Conservation (phyloP, 106 monocot species). For the Dendrobium officinale region DNA sequence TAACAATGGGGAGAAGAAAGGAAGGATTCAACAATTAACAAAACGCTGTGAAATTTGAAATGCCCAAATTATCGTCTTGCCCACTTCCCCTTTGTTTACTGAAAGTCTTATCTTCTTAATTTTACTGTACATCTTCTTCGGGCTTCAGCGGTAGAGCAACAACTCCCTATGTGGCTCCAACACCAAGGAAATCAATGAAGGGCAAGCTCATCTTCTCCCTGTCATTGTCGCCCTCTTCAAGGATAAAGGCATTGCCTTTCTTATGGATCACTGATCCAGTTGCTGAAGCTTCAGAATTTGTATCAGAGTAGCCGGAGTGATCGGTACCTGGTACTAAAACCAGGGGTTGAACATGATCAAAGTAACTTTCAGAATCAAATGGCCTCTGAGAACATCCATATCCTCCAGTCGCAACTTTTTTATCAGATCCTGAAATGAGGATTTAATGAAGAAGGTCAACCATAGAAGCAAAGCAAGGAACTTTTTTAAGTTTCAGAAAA, state of each 20-base stretch:
- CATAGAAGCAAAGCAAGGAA: not conserved
- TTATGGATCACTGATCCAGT: not conserved
- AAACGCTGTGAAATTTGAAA: no score
- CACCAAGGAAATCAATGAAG: conserved; percentile 15
- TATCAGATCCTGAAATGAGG: not conserved
- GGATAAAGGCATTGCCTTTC: conserved; percentile 3
- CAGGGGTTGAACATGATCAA: not conserved
- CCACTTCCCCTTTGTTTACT: not conserved
- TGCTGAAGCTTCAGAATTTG: not conserved
- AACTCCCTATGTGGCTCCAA: not conserved
- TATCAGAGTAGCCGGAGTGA: not conserved
- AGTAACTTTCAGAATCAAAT: not conserved
- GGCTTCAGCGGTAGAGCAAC: not conserved
- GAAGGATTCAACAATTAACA: not conserved
- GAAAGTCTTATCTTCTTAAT: not conserved
- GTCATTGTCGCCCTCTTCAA: conserved; percentile 9
- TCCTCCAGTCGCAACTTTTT: not conserved
- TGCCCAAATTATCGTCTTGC: not conserved
- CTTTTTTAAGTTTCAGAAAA: not conserved
- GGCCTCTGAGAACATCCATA: not conserved
- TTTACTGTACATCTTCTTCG: not conserved
- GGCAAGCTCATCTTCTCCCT: conserved; percentile 5
- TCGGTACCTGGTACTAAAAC: conserved; percentile 3
- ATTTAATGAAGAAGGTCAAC: not conserved
- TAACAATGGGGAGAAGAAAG: not conserved